phyloP scores from a whole-genome alignment of 129 eudicot species.

The Heracleum sosnowskyi region DNA sequence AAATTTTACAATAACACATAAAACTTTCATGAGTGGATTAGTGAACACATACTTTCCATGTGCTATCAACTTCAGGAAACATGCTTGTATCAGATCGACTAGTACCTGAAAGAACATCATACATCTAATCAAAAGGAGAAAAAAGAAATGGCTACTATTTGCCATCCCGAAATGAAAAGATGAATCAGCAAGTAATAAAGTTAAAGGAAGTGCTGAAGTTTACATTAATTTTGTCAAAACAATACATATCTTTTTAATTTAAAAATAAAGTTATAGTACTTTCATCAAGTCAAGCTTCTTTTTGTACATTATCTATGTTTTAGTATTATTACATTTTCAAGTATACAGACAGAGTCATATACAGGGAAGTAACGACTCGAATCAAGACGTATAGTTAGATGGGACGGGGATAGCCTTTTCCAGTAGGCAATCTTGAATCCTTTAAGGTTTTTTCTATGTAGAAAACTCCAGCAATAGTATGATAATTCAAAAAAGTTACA shows the following conservation, averaged over 20 bases:
- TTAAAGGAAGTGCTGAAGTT: background rate
- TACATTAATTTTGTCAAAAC: background rate
- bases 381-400: background rate
- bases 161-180: background rate
- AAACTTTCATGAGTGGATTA: background rate
- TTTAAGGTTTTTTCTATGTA: background rate
- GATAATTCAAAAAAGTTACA: background rate
- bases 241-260: too few relatives aligned
- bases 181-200: background rate
- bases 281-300: background rate
- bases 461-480: background rate
- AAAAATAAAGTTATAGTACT: background rate
- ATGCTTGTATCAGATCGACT: slow-evolving; percentile 52
- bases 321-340: background rate
- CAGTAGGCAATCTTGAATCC: background rate
- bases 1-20: background rate
- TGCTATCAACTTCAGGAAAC: slow-evolving; percentile 94
- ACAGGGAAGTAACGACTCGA: background rate
- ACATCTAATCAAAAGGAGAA: slow-evolving; percentile 2
- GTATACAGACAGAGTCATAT: background rate
- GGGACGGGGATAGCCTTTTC: background rate
- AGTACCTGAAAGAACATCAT: slow-evolving; percentile 36
- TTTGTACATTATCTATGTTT: background rate
- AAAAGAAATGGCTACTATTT: background rate
- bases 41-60: slow-evolving; percentile 72